These are phyloP conservation scores for Dionaea muscipula DNA, from an alignment of 179 eudicot species.

Conservation along the genomic window DNA sequence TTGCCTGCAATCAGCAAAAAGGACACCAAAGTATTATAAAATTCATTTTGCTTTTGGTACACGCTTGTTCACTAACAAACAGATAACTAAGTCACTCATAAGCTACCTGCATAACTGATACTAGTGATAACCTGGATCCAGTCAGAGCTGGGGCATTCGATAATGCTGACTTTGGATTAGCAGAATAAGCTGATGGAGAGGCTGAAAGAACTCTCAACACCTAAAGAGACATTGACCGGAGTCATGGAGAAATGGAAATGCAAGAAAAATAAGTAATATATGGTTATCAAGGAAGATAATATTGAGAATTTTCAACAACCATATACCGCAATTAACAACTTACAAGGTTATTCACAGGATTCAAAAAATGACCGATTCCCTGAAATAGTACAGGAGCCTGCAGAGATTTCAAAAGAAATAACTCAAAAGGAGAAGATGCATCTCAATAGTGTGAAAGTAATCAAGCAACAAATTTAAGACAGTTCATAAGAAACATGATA, in stretches of 20 bases:
- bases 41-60: neutral
- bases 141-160: constrained; percentile 53
- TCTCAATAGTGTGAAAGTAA: neutral
- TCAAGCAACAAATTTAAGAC: neutral
- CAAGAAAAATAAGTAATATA: neutral
- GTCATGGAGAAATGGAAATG: neutral
- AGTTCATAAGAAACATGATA: neutral
- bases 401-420: constrained; percentile 6
- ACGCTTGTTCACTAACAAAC: neutral
- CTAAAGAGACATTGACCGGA: constrained; percentile 17
- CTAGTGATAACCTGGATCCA: constrained; percentile 72
- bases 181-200: constrained; percentile 79
- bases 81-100: neutral
- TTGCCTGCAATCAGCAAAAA: constrained; percentile 36
- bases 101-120: constrained; percentile 76
- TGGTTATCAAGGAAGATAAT: neutral
- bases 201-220: constrained; percentile 64
- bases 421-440: neutral
- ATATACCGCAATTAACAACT: constrained; percentile 11
- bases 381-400: constrained; percentile 85
- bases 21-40: neutral
- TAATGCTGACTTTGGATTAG: constrained; percentile 54
- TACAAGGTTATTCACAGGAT: constrained; percentile 67
- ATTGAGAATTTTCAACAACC: neutral
- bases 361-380: constrained; percentile 59